Conservation (phyloP, 2,329 filamentous ascomycete genomes). For the Clonostachys chloroleuca region DNA sequence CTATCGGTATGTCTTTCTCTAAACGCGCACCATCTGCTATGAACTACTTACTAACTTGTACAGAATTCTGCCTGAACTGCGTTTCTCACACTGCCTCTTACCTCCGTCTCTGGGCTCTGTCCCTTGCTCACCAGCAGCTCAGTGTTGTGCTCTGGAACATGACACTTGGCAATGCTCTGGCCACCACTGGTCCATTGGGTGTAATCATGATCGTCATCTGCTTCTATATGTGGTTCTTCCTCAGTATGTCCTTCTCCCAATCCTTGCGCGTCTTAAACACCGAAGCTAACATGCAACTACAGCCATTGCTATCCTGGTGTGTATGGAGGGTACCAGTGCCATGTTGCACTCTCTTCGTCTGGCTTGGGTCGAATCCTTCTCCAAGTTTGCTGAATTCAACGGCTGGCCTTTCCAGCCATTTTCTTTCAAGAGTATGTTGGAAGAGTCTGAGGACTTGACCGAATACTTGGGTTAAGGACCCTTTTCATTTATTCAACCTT, state of each 20-base stretch:
- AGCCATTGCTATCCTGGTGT: conserved; percentile 64
- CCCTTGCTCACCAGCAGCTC: conserved; percentile 95
- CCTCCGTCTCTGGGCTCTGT: conserved; percentile 95
- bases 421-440: conserved; percentile 77
- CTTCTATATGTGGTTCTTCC: conserved; percentile 87
- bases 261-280: not conserved
- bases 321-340: conserved; percentile 94
- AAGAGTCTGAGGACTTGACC: conserved; percentile 69
- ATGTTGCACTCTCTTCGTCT: conserved; percentile 91
- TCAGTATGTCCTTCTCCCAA: conserved; percentile 41
- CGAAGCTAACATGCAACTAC: conserved; percentile 12
- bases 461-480: conserved; percentile 43
- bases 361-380: conserved; percentile 97
- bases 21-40: conserved; percentile 65
- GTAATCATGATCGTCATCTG: conserved; percentile 76
- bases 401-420: conserved; percentile 86
- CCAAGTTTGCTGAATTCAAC: conserved; percentile 91
- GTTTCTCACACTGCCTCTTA: conserved; percentile 99
- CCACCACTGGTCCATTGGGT: conserved; percentile 59
- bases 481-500: conserved; percentile 5
- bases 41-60: conserved; percentile 10
- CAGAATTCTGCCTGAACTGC: conserved; percentile 98
- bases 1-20: conserved; percentile 74
- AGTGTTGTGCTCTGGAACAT: conserved; percentile 95
- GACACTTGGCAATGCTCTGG: conserved; percentile 79